These are phyloP conservation scores for Beverwykella pulmonaria DNA, from an alignment of 495 filamentous ascomycete species.

Conservation along the genomic window DNA sequence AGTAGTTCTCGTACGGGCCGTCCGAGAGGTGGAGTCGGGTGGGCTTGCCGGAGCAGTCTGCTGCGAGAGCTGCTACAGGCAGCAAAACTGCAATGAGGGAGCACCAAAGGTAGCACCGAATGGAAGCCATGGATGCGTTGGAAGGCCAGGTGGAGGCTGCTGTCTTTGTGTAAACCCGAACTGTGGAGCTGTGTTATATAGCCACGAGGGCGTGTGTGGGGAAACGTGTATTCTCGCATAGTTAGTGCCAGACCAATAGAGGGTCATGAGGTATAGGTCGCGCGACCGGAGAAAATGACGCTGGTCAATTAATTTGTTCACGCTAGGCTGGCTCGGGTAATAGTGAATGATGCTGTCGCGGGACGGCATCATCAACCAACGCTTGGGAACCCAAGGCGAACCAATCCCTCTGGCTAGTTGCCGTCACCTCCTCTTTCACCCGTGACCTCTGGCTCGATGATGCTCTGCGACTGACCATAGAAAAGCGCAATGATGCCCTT, in stretches of 20 bases:
- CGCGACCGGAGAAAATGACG: not conserved
- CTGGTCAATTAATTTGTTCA: not conserved
- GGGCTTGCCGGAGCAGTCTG: slow-evolving; percentile 6
- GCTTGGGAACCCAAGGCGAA: not conserved
- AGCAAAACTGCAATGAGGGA: not conserved
- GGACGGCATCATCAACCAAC: not conserved
- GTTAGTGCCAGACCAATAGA: not conserved
- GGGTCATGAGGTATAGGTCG: not conserved
- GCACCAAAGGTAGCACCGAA: not conserved
- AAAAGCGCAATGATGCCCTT: slow-evolving; percentile 9
- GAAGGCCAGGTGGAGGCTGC: not conserved
- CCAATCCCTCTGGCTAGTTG: not conserved
- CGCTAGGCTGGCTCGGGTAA: not conserved
- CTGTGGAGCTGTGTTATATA: not conserved
- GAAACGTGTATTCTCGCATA: not conserved
- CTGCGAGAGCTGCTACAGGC: not conserved
- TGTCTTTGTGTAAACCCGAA: not conserved
- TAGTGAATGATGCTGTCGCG: not conserved
- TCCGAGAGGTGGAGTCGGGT: slow-evolving; percentile 42
- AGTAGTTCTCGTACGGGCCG: slow-evolving; percentile 65
- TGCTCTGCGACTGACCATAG: not conserved
- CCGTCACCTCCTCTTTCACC: not conserved
- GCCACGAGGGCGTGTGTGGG: not conserved
- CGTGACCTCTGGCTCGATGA: not conserved
- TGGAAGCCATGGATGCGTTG: not conserved